Percentiles rank a stretch among this genome's conserved stretches.
These are phyloP conservation scores for Candida morakotiae DNA, from an alignment of 805 yeast genomes.

Conservation along the genomic window DNA sequence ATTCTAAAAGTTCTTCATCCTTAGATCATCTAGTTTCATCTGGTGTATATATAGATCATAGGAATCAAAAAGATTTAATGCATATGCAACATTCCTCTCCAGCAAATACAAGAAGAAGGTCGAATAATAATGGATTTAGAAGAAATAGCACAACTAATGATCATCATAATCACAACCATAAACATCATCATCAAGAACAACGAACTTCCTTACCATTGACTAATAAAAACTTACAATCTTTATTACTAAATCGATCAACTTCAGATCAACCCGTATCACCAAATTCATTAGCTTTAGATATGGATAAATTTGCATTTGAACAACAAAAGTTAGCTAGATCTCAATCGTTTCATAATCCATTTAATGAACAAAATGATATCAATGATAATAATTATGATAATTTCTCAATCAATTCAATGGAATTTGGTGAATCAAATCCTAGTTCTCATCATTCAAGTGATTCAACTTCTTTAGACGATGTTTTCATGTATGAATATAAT, in stretches of 20 bases:
- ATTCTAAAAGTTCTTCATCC: slow-evolving; percentile 2
- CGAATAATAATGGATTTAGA: slow-evolving; percentile 1
- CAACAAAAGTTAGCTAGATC: slow-evolving; percentile 17
- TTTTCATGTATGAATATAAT: slow-evolving; percentile 76
- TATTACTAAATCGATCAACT: slow-evolving; percentile 11
- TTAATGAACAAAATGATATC: slow-evolving; percentile 1
- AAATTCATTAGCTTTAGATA: slow-evolving; percentile 30
- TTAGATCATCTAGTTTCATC: slow-evolving; percentile 6
- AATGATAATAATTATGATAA: slow-evolving; percentile 8
- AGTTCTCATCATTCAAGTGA: slow-evolving; percentile 57
- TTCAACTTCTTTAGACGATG: slow-evolving; percentile 83
- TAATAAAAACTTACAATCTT: slow-evolving; percentile 30
- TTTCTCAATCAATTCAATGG: slow-evolving; percentile 22
- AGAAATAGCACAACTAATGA: not conserved
- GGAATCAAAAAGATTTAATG: slow-evolving; percentile 23
- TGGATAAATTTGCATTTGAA: slow-evolving; percentile 35
- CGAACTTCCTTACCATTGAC: slow-evolving; percentile 27
- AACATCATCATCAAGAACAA: slow-evolving; percentile 5
- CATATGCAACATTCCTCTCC: slow-evolving; percentile 23
- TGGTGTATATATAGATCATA: slow-evolving; percentile 26
- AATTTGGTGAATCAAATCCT: slow-evolving; percentile 58
- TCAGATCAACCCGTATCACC: slow-evolving; percentile 9
- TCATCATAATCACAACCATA: not conserved
- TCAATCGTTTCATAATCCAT: slow-evolving; percentile 4
- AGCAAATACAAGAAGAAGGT: slow-evolving; percentile 25